Evolutionary conservation across 192 early-diverging fungal species (phyloP), one percentile per base, ranked within the genome.

Genomic region (Dispira simplex): DNA sequence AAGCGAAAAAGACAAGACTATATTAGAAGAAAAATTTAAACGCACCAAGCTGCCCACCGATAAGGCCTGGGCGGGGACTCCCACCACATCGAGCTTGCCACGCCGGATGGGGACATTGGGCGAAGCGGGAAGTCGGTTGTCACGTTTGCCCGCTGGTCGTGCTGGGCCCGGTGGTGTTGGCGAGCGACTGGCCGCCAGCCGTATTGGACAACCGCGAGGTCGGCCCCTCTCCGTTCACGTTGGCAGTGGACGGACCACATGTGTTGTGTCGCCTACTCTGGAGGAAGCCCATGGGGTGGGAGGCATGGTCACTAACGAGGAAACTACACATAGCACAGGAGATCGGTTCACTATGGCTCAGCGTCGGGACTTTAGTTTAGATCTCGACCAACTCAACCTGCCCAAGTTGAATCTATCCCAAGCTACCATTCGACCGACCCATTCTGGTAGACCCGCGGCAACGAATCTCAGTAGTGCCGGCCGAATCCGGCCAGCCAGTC

Each of bases 11-110:
- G 91, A 93, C 67, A 81, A 82, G 57, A 79, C 81, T 26, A 82
- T 93, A 71, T 65, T 95, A 11, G 84, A 89, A 59, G 90, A 95
- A 65, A 74, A 80, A 59, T 70, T 93, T 28, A 91, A 86, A 74
- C 73, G 70, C n/a, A 77, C 72, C 46, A 49, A 56, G 28, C 28
- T 53, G 26, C 67, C 70, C 6, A 62, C 77, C 68, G 67, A 65
- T 44, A 32, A 46, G 27, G 69, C 64, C 11, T 62, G 71, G 52
- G 8, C 54, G 23, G 21, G 14, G n/a, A 11, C 58, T 67, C 39
- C 51, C 62, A 4, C 66, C 67, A 20, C 54, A 66, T 28, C 65
- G 66, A 27, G 60, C 65, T 45, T 25, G 62, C 46, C 65, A 67
- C 11, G 66, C 68, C 23, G 66, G 27, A 28, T 46, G 53, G 32